Evolutionary conservation across 2,329 filamentous ascomycete species (phyloP).

Genomic region (Cladosporium sphaerospermum): DNA sequence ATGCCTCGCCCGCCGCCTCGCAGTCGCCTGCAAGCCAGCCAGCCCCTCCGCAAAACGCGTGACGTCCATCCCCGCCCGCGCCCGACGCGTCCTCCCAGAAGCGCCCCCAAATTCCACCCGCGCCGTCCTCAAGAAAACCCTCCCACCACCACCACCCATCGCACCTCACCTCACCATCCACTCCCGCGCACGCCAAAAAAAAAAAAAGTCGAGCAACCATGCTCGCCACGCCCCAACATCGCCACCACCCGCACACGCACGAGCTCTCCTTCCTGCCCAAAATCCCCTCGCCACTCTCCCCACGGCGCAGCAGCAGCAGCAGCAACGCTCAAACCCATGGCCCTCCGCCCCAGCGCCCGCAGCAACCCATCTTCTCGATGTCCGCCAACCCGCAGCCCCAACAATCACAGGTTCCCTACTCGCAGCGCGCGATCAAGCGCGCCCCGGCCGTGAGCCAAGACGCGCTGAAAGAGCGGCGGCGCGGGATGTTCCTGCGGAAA

Average conservation of each 20-base stretch:
- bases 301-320: conserved; percentile 37
- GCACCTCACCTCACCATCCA: background rate
- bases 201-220: background rate
- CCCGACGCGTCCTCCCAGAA: no score
- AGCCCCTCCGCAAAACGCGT: background rate
- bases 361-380: conserved; percentile 15
- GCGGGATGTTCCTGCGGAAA: conserved; percentile 63
- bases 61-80: background rate
- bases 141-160: background rate
- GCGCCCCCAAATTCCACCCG: background rate
- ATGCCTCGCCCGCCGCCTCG: no score
- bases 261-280: conserved; percentile 22
- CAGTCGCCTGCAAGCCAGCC: background rate
- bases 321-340: conserved; percentile 30
- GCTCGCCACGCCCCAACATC: background rate
- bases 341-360: conserved; percentile 1
- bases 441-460: conserved; percentile 59
- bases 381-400: conserved; percentile 15
- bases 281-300: conserved; percentile 40
- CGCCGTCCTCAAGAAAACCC: background rate
- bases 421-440: conserved; percentile 49
- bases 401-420: conserved; percentile 1
- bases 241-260: background rate
- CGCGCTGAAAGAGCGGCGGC: conserved; percentile 56
- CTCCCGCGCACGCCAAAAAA: background rate